A percentile compares a stretch with the other conserved stretches of the same genome.
Evolutionary conservation across 257 asterid species (phyloP).

Genomic region (Nemophila menziesii): DNA sequence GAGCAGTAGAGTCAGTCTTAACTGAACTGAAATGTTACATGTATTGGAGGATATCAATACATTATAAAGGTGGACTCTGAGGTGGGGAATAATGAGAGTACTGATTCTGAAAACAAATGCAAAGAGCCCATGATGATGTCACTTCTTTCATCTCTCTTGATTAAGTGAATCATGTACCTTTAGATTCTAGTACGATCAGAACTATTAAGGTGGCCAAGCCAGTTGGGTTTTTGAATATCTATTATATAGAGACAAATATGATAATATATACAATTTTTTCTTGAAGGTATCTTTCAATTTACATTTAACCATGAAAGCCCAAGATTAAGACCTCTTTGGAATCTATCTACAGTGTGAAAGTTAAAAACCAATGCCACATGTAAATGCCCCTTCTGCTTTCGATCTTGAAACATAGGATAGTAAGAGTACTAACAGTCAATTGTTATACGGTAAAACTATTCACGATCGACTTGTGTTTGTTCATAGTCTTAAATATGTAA

Average conservation of each 20-base stretch:
- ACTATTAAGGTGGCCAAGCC: constrained; percentile 12
- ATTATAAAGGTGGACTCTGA: not conserved
- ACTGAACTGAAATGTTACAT: too few relatives aligned
- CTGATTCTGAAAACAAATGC: constrained; percentile 2
- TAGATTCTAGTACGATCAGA: constrained; percentile 9
- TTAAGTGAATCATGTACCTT: constrained; percentile 9
- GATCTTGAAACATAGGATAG: too few relatives aligned
- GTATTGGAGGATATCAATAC: too few relatives aligned
- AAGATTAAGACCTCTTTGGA: not conserved
- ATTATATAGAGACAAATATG: not conserved
- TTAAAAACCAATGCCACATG: too few relatives aligned
- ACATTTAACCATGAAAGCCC: not conserved
- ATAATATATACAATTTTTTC: not conserved
- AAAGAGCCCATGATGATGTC: constrained; percentile 23
- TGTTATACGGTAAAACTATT: too few relatives aligned
- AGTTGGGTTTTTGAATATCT: constrained; percentile 4
- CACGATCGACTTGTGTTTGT: too few relatives aligned
- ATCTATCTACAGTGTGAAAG: not conserved
- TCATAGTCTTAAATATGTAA: too few relatives aligned
- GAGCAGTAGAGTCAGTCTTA: too few relatives aligned
- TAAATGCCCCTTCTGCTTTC: too few relatives aligned
- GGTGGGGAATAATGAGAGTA: constrained; percentile 3
- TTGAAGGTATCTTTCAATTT: not conserved
- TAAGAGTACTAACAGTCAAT: too few relatives aligned
- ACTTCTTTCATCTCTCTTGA: constrained; percentile 8